Conservation (phyloP, 2,329 filamentous ascomycete genomes). For the Exophiala bonariae region DNA sequence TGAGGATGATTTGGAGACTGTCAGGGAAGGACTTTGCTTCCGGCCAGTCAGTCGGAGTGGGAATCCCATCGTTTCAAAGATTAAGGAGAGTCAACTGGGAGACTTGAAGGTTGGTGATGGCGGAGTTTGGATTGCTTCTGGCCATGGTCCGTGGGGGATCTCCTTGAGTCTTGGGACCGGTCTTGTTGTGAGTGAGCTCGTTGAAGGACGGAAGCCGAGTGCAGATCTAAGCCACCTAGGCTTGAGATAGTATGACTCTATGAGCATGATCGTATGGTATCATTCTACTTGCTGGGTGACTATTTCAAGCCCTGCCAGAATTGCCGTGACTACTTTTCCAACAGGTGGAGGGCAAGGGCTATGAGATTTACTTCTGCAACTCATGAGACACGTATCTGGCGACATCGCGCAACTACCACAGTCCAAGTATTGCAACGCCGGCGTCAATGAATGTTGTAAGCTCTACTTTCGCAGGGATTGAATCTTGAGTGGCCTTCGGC, state of each 20-base stretch:
- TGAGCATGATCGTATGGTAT: too few species aligned
- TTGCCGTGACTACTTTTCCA: too few species aligned
- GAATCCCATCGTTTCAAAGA: constrained; percentile 60
- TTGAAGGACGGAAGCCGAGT: constrained; percentile 58
- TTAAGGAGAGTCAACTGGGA: constrained; percentile 44
- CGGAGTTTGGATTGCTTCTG: constrained; percentile 69
- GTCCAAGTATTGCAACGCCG: too few species aligned
- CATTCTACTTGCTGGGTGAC: too few species aligned
- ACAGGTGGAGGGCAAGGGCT: too few species aligned
- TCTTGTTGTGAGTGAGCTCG: constrained; percentile 68
- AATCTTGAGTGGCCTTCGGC: too few species aligned
- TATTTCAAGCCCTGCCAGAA: too few species aligned
- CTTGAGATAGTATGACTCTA: neutral
- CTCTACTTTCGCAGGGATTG: too few species aligned
- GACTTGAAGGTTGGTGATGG: constrained; percentile 37
- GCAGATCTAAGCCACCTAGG: constrained; percentile 33
- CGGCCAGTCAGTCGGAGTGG: constrained; percentile 67
- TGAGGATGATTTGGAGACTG: constrained; percentile 58
- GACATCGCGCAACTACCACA: too few species aligned
- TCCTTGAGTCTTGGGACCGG: constrained; percentile 66
- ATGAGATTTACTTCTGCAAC: too few species aligned
- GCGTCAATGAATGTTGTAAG: too few species aligned
- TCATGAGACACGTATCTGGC: too few species aligned
- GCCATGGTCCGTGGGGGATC: constrained; percentile 78
- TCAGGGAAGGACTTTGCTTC: constrained; percentile 70